A percentile compares a stretch with the other conserved stretches of the same genome.
phyloP scores from a whole-genome alignment of 1,284 basidiomycete species.

The Ustilago loliicola region DNA sequence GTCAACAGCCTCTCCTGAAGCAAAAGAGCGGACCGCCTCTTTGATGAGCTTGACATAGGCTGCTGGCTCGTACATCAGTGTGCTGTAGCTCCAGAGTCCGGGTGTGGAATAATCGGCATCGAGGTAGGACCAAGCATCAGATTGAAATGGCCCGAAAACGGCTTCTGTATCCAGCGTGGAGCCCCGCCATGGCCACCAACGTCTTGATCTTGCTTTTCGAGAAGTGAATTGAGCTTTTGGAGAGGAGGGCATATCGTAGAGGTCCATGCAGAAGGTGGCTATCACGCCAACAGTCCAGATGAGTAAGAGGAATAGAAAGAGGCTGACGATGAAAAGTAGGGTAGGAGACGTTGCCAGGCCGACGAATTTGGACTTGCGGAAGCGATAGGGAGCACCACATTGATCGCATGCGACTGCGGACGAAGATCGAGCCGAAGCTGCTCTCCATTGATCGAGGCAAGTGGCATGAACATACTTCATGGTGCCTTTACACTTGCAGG shows the following conservation, averaged over 20 bases:
- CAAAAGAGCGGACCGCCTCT: constrained; percentile 50
- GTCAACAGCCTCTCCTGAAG: constrained; percentile 44
- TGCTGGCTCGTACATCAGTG: constrained; percentile 46
- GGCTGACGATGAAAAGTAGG: constrained; percentile 49
- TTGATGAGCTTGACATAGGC: constrained; percentile 52
- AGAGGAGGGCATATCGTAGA: constrained; percentile 29
- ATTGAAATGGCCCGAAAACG: constrained; percentile 3
- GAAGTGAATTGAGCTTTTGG: background rate
- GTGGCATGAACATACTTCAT: constrained; percentile 67
- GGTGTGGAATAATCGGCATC: constrained; percentile 32
- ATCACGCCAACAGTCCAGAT: constrained; percentile 49
- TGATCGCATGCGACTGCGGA: constrained; percentile 63
- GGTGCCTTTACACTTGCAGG: constrained; percentile 65
- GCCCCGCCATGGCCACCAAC: constrained; percentile 41
- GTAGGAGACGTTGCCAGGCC: constrained; percentile 53
- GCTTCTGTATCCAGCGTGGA: constrained; percentile 1
- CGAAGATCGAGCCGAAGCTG: constrained; percentile 40
- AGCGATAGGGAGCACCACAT: constrained; percentile 62
- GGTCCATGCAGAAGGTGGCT: constrained; percentile 40
- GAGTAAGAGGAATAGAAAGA: constrained; percentile 48
- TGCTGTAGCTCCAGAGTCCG: constrained; percentile 34
- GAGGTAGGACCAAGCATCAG: constrained; percentile 40
- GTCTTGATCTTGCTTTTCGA: constrained; percentile 2
- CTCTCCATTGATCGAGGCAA: constrained; percentile 64
- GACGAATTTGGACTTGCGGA: constrained; percentile 54